Evolutionary conservation across 192 early-diverging fungal genomes (phyloP), one percentile per base, ranked within the genome.

Genomic region (Spinellus fusiger): DNA sequence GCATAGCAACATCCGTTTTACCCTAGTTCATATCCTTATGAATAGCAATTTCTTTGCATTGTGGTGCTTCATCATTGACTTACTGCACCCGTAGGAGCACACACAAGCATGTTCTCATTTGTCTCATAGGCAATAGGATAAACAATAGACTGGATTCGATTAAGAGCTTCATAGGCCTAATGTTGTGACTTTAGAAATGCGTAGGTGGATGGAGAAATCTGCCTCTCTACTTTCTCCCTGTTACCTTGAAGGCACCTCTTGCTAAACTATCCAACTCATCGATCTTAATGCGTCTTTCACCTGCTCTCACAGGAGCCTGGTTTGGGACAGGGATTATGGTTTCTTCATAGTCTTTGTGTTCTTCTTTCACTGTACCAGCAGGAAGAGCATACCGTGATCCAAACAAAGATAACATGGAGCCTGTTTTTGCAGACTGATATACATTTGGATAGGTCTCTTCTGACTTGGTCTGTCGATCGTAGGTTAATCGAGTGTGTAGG

Each of bases 31-130:
- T 33, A 25, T 32, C 16, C 49, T 20, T 64, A 49, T 10, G 31
- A 22, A 12, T 10, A 49, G 26, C 23, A 63, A 48, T 44, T n/a
- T 25, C 20, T n/a, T 61, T 46, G 32, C 10, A 4, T 26, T 35
- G n/a, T n/a, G n/a, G n/a, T 1, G 47, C 3, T 15, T 2, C 0
- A 0, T 53, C 20, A 9, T 44, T n/a, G 34, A 79, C 81, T 74
- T 81, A 87, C 86, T 4, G 94, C 93, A 62, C 97, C 97, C 0
- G 97, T 99, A 0, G 97, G 97, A 0, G 97, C 97, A 66, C 93
- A 98, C 29, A 99, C 90, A 34, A 99, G 83, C 74, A 99, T 94
- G 59, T 99, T 99, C 73, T 96, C 95, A 72, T 94, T 96, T n/a
- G 91, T 88, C 27, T 88, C 83, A 69, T 90, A 99, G 0, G 94